Percentiles rank a stretch among this genome's conserved stretches.
These are phyloP conservation scores for Eutypa lata DNA, from an alignment of 2,329 filamentous ascomycete species.

Conservation along the genomic window DNA sequence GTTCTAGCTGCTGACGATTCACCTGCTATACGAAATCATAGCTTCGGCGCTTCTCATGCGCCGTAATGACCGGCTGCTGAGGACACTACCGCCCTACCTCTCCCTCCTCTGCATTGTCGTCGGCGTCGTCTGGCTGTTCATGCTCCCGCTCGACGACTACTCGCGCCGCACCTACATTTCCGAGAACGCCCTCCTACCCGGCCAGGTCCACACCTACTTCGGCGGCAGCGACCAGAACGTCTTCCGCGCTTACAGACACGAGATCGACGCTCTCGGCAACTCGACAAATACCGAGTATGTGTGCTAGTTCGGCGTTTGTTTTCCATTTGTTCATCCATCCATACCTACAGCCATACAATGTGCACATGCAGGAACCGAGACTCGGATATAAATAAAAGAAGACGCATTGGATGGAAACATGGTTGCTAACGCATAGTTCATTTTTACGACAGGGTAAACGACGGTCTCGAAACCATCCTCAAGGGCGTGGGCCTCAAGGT, in stretches of 20 bases:
- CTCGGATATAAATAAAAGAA: not conserved
- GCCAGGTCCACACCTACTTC: constrained; percentile 97
- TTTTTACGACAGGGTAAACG: constrained; percentile 50
- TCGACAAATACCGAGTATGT: constrained; percentile 52
- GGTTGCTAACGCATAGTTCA: constrained; percentile 4
- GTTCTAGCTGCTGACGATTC: constrained; percentile 14
- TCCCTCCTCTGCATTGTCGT: constrained; percentile 81
- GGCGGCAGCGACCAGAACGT: constrained; percentile 93
- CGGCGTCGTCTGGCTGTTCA: constrained; percentile 83
- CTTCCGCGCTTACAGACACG: constrained; percentile 84
- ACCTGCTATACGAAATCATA: constrained; percentile 26
- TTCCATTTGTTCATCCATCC: too few species aligned
- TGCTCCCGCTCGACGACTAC: constrained; percentile 87
- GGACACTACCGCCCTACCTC: constrained; percentile 77
- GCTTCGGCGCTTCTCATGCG: constrained; percentile 67
- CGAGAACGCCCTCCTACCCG: constrained; percentile 91
- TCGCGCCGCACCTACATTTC: constrained; percentile 93
- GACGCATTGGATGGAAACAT: not conserved
- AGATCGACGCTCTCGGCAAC: constrained; percentile 64
- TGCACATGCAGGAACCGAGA: too few species aligned
- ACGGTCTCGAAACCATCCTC: constrained; percentile 73
- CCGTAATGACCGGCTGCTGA: constrained; percentile 76
- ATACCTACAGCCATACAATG: too few species aligned
- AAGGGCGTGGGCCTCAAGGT: constrained; percentile 79
- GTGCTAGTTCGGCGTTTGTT: too few species aligned